Conservation (phyloP, 2,329 filamentous ascomycete genomes). For the Stachybotrys elegans region DNA sequence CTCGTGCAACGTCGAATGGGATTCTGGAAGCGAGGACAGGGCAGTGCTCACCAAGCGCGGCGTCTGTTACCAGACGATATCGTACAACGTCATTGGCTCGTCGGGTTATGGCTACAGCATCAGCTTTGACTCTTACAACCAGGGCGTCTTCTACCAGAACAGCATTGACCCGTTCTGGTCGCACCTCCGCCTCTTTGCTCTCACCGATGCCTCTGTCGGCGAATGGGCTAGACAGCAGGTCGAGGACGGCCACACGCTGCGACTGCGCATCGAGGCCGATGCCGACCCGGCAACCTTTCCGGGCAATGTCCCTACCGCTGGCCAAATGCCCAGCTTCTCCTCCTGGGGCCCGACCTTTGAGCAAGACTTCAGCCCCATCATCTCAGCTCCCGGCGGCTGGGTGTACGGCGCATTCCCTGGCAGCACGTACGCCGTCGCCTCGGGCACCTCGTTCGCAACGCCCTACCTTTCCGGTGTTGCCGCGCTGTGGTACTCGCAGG, state of each 20-base stretch:
- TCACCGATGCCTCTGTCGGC: constrained; percentile 9
- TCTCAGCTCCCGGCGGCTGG: constrained; percentile 13
- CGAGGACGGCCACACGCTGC: constrained; percentile 7
- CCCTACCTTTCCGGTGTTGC: constrained; percentile 16
- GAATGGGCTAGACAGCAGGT: constrained; percentile 9
- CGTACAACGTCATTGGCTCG: background rate
- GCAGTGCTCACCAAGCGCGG: constrained; percentile 11
- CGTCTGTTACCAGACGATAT: constrained; percentile 1
- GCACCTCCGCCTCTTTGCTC: constrained; percentile 8
- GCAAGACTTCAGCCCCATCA: constrained; percentile 12
- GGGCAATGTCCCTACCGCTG: constrained; percentile 7
- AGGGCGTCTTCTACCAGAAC: constrained; percentile 12
- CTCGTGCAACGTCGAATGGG: constrained; percentile 9
- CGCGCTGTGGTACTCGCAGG: constrained; percentile 12
- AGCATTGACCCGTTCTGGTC: background rate
- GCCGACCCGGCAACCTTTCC: constrained; percentile 5
- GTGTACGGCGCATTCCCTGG: constrained; percentile 14
- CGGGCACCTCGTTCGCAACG: constrained; percentile 14
- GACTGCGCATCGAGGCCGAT: constrained; percentile 8
- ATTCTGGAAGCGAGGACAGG: constrained; percentile 1
- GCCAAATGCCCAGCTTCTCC: constrained; percentile 12
- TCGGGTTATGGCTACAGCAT: constrained; percentile 10
- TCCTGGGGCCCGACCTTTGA: constrained; percentile 17
- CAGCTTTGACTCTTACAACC: constrained; percentile 13
- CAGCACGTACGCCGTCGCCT: constrained; percentile 10